Evolutionary conservation across 148 eudicot species (phyloP).

Genomic region (Agrostemma githago): DNA sequence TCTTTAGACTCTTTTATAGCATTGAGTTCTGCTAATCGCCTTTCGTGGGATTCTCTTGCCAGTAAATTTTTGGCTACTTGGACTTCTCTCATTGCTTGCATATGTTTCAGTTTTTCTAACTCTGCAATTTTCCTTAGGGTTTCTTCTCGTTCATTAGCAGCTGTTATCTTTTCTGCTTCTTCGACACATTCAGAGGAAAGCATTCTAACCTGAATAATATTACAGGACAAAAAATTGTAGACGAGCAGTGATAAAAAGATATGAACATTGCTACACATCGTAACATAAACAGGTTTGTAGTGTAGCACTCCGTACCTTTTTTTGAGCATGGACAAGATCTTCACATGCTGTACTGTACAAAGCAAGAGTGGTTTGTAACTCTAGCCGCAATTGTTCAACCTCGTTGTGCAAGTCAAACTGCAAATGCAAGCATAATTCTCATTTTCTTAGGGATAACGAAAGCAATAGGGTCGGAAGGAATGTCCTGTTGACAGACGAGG

Average conservation of each 20-base stretch:
- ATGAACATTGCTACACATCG: background rate
- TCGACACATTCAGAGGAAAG: constrained; percentile 54
- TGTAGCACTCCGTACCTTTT: constrained; percentile 38
- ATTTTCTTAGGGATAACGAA: constrained; percentile 2
- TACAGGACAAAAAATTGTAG: background rate
- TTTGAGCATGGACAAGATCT: constrained; percentile 60
- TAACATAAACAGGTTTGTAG: background rate
- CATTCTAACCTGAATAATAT: constrained; percentile 41
- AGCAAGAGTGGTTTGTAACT: constrained; percentile 46
- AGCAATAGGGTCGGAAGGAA: background rate
- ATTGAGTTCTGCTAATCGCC: constrained; percentile 58
- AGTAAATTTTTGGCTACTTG: constrained; percentile 49
- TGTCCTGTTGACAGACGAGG: background rate
- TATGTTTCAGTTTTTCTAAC: constrained; percentile 52
- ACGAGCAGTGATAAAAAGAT: background rate
- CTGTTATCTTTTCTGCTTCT: constrained; percentile 55
- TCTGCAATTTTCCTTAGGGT: constrained; percentile 51
- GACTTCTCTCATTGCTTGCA: constrained; percentile 54
- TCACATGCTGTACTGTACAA: constrained; percentile 70
- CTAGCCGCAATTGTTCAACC: constrained; percentile 53
- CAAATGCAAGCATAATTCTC: constrained; percentile 20
- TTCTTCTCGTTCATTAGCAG: constrained; percentile 60
- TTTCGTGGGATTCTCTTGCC: constrained; percentile 51
- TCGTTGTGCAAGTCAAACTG: constrained; percentile 59
- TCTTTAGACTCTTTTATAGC: constrained; percentile 53